These are phyloP conservation scores for Penicillium pulvis DNA, from an alignment of 495 filamentous ascomycete species.

Conservation along the genomic window DNA sequence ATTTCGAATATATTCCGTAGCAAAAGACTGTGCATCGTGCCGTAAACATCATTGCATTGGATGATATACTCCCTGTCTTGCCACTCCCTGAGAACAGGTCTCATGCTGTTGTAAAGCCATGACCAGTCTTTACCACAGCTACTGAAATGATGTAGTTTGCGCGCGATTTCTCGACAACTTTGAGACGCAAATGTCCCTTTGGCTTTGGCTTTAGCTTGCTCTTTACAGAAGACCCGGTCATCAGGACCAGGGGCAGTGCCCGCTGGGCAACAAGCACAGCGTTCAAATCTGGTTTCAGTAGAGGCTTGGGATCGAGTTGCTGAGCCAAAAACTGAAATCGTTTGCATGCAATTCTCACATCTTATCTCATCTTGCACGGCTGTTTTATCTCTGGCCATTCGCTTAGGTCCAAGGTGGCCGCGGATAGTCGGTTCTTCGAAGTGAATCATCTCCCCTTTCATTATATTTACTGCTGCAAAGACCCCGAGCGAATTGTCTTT, in stretches of 20 bases:
- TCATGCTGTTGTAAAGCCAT: conserved; percentile 39
- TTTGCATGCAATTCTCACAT: conserved; percentile 31
- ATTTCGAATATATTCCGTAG: conserved; percentile 39
- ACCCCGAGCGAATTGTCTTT: conserved; percentile 15
- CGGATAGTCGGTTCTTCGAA: conserved; percentile 33
- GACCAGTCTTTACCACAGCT: conserved; percentile 37
- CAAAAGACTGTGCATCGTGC: conserved; percentile 35
- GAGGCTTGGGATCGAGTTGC: neutral
- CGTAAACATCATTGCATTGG: conserved; percentile 32
- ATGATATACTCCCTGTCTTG: conserved; percentile 16
- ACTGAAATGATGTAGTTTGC: conserved; percentile 28
- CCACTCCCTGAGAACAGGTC: conserved; percentile 15
- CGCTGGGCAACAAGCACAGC: conserved; percentile 9
- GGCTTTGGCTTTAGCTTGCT: conserved; percentile 4
- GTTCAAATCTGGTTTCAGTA: neutral
- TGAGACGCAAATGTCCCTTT: neutral
- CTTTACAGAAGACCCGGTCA: conserved; percentile 18
- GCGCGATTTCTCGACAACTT: conserved; percentile 27
- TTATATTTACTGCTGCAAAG: conserved; percentile 26
- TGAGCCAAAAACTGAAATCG: neutral
- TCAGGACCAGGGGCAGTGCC: conserved; percentile 6
- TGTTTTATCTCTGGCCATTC: conserved; percentile 4
- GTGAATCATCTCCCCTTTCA: conserved; percentile 22
- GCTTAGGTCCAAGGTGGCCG: conserved; percentile 26
- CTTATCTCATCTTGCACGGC: conserved; percentile 2